phyloP scores from a whole-genome alignment of 1,284 basidiomycete genomes.

The Microbotryomycetes sp. region DNA sequence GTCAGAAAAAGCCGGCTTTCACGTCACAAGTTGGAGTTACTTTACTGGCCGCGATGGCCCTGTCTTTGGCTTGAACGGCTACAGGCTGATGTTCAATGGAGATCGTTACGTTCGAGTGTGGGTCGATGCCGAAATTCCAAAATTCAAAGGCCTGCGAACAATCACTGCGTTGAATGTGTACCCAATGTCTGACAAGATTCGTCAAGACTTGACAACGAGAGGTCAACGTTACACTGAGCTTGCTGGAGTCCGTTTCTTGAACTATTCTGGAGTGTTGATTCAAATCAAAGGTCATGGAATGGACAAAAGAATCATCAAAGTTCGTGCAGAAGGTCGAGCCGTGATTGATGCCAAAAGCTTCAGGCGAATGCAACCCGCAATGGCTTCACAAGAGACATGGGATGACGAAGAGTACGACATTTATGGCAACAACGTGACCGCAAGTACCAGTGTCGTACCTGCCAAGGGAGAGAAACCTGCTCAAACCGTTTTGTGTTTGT shows the following conservation, averaged over 20 bases:
- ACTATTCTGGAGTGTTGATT: conserved; percentile 49
- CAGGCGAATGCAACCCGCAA: conserved; percentile 50
- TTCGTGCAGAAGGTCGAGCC: conserved; percentile 42
- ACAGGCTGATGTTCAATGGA: conserved; percentile 13
- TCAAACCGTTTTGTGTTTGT: conserved; percentile 41
- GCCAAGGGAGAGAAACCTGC: conserved; percentile 34
- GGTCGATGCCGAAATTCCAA: conserved; percentile 1
- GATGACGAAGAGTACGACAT: conserved; percentile 15
- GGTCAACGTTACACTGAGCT: conserved; percentile 53
- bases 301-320: conserved; percentile 41
- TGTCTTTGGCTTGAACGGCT: conserved; percentile 1
- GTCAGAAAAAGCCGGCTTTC: conserved; percentile 40
- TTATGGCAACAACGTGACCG: not conserved
- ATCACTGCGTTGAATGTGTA: conserved; percentile 50
- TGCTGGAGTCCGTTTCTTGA: conserved; percentile 52
- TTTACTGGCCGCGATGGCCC: not conserved
- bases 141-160: conserved; percentile 50
- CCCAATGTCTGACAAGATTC: conserved; percentile 48
- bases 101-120: conserved; percentile 6
- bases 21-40: conserved; percentile 32
- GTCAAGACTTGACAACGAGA: conserved; percentile 45
- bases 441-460: conserved; percentile 6
- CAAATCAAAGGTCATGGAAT: conserved; percentile 47
- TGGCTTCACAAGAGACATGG: conserved; percentile 42
- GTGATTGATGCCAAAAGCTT: conserved; percentile 57